Conservation (phyloP, 2,329 filamentous ascomycete species). For the Drechmeria coniospora region DNA sequence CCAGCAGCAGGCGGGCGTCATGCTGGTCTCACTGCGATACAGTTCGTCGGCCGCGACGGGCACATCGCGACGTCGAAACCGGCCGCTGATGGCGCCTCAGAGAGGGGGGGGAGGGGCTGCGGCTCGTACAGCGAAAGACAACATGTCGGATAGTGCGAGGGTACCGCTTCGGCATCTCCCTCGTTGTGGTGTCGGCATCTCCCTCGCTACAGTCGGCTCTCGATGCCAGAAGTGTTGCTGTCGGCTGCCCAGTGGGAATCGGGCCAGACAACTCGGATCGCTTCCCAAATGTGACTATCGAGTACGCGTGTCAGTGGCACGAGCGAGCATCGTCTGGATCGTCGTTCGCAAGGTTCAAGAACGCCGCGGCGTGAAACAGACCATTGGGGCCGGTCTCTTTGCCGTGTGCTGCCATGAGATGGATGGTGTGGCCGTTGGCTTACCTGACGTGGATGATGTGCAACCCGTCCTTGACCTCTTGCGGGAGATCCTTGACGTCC, state of each 20-base stretch:
- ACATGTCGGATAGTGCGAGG: no score
- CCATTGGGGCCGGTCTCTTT: no score
- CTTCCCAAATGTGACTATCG: constrained; percentile 80
- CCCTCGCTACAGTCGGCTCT: constrained; percentile 54
- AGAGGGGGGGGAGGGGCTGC: no score
- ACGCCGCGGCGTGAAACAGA: constrained; percentile 29
- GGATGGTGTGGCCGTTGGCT: constrained; percentile 13
- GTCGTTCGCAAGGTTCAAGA: no score
- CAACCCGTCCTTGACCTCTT: constrained; percentile 75
- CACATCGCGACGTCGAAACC: no score
- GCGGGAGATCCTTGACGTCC: constrained; percentile 78
- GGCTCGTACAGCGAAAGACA: no score
- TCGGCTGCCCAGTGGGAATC: constrained; percentile 72
- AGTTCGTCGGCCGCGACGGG: no score
- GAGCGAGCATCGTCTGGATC: background rate
- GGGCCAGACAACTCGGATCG: constrained; percentile 81
- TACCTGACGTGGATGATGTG: constrained; percentile 83
- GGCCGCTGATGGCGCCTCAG: no score
- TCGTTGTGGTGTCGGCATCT: background rate
- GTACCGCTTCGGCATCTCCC: no score
- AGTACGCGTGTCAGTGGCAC: constrained; percentile 16
- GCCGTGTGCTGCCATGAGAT: no score
- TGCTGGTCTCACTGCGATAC: no score
- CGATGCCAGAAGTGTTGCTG: constrained; percentile 49
- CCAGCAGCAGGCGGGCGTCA: no score